A percentile compares a stretch with the other conserved stretches of the same genome.
These are phyloP conservation scores for Nannochloris sp. DNA, from an alignment of 139 green algal genomes.

Conservation along the genomic window DNA sequence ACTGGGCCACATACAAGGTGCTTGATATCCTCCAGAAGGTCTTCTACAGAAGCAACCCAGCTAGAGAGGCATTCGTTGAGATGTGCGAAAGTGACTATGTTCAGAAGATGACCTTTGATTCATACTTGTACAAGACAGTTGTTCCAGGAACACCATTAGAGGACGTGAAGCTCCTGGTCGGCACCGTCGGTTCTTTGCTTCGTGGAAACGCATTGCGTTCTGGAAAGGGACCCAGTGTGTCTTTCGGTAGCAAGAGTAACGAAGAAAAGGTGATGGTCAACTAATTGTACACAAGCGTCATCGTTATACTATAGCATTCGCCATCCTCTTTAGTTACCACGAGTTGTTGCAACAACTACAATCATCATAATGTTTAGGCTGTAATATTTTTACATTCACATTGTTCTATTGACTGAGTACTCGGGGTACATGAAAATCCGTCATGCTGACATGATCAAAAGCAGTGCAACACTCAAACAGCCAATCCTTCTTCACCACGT, in stretches of 20 bases:
- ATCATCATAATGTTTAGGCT: too few species aligned
- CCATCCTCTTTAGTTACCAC: not conserved
- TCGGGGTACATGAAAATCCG: too few species aligned
- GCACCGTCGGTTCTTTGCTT: slow-evolving; percentile 81
- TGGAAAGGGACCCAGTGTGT: slow-evolving; percentile 51
- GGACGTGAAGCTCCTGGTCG: slow-evolving; percentile 90
- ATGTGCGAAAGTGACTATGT: slow-evolving; percentile 96
- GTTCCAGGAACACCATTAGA: slow-evolving; percentile 95
- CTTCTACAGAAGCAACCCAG: slow-evolving; percentile 93
- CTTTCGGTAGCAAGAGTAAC: slow-evolving; percentile 51
- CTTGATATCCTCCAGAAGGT: slow-evolving; percentile 99
- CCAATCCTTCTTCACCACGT: not conserved
- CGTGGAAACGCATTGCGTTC: slow-evolving; percentile 86
- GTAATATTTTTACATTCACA: too few species aligned
- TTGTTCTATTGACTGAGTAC: too few species aligned
- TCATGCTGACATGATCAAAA: too few species aligned
- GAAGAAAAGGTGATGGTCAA: slow-evolving; percentile 6
- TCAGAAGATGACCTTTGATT: slow-evolving; percentile 99
- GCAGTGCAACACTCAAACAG: not conserved
- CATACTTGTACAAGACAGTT: slow-evolving; percentile 99
- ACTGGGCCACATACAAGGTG: slow-evolving; percentile 99
- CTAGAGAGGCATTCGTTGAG: slow-evolving; percentile 98
- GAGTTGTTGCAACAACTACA: too few species aligned
- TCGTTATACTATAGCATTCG: not conserved
- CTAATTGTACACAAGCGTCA: not conserved